Base-by-base conservation (phyloP, 441 rosid genomes). In the Euphorbia schlechtendalii region DNA sequence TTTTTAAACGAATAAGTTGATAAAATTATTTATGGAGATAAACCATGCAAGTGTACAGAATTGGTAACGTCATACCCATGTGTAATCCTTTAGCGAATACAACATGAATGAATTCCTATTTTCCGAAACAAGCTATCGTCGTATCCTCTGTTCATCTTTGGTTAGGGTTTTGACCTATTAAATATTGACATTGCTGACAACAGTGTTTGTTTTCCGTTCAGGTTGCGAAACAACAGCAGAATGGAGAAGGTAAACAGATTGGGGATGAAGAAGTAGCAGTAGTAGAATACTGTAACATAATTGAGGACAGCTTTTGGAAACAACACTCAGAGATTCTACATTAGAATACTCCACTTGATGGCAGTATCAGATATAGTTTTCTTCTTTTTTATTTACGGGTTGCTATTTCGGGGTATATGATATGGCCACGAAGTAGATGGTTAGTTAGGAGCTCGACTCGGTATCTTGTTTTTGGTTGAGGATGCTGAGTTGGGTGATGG, bases 241-340 rank as follows among this genome's bases (percentile, higher is more conserved):
- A 70, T 48, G 76, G 62, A 41, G 38, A 60, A 36, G 27, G 70
- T 14, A 56, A 67, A n/a, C 52, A 68, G 11, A 3, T 38, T 38
- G 6, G 6, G 54, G 13, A 56, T 56, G 74, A 71, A 15, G n/a
- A n/a, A n/a, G n/a, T n/a, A n/a, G 82, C 83, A 60, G 65, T 77
- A 1, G 66, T 81, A 38, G 77, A 83, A n/a, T 79, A 88, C 71
- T 83, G 85, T 64, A 83, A 86, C 59, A 84, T 86, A 67, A 88
- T 90, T 61, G 95, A 83, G 61, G 72, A 59, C 14, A 69, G 78
- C 71, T 85, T 90, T 60, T 93, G 95, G 96, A 73, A 82, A 66
- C 77, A 70, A 66, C 78, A 85, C 75, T 74, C 83, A 15, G 61
- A 71, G 64, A 77, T 93, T 66, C 84, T 91, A 56, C 75, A 30